These are phyloP conservation scores for Saturnispora hagleri DNA, from an alignment of 805 yeast species.

Conservation along the genomic window DNA sequence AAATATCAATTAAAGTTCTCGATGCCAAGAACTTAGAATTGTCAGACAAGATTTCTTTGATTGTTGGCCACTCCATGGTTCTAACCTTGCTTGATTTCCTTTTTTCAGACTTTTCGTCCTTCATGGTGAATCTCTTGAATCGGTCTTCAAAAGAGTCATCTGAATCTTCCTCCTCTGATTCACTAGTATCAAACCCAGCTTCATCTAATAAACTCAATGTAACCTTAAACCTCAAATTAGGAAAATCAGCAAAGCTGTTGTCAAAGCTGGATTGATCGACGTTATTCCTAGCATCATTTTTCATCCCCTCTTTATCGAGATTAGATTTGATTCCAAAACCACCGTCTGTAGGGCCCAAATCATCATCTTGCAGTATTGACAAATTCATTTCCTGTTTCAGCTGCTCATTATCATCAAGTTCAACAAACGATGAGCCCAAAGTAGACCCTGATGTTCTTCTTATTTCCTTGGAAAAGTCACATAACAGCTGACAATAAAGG, in stretches of 20 bases:
- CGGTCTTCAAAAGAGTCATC: conserved; percentile 1
- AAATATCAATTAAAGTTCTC: conserved; percentile 45
- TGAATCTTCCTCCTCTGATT: conserved; percentile 9
- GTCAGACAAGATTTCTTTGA: conserved; percentile 50
- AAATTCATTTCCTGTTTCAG: neutral
- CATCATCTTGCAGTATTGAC: conserved; percentile 1
- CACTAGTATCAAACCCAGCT: conserved; percentile 8
- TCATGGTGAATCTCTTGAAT: conserved; percentile 3
- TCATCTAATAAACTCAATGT: conserved; percentile 10
- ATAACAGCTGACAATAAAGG: conserved; percentile 9
- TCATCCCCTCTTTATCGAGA: neutral
- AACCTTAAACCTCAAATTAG: neutral
- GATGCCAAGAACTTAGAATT: conserved; percentile 33
- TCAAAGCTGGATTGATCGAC: neutral
- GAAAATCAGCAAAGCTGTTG: neutral
- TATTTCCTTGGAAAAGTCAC: conserved; percentile 4
- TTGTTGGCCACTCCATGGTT: conserved; percentile 34
- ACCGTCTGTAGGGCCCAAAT: conserved; percentile 5
- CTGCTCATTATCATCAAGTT: neutral
- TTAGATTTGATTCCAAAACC: neutral
- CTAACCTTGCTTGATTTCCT: neutral
- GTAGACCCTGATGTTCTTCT: conserved; percentile 13
- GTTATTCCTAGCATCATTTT: neutral
- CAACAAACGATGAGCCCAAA: conserved; percentile 5
- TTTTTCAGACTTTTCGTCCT: neutral